Evolutionary conservation across 202 grass and related monocot genomes (phyloP).

Genomic region (Musa balbisiana): DNA sequence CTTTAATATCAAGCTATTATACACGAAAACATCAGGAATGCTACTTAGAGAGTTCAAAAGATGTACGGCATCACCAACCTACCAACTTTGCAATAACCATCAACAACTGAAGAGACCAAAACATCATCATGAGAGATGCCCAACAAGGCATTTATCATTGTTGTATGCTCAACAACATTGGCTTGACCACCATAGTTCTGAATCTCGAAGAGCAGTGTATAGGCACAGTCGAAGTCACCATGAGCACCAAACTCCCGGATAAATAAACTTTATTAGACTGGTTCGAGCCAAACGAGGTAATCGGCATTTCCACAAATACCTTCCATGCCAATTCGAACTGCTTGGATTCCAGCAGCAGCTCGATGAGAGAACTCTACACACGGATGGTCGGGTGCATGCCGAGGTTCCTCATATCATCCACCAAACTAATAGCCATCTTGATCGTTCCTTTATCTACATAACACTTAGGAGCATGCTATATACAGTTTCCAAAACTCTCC

Average conservation of each 20-base stretch:
- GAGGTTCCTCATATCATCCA: slow-evolving; percentile 7
- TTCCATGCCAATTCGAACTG: slow-evolving; percentile 9
- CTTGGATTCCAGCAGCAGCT: not conserved
- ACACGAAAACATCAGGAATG: slow-evolving; percentile 17
- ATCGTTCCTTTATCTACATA: slow-evolving; percentile 1
- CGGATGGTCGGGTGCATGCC: not conserved
- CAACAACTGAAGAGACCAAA: slow-evolving; percentile 7
- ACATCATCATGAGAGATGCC: slow-evolving; percentile 14
- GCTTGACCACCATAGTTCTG: not conserved
- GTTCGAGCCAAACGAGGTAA: not conserved
- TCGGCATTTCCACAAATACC: slow-evolving; percentile 12
- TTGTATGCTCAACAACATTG: slow-evolving; percentile 12
- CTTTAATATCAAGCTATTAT: slow-evolving; percentile 25
- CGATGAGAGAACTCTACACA: slow-evolving; percentile 13
- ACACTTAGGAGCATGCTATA: slow-evolving; percentile 26
- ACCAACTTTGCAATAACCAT: slow-evolving; percentile 26
- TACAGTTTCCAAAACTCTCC: slow-evolving; percentile 8
- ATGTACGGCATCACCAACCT: not conserved
- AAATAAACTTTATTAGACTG: not conserved
- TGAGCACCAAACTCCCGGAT: not conserved
- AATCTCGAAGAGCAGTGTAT: slow-evolving; percentile 12
- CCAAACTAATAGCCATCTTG: not conserved
- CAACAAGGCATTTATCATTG: slow-evolving; percentile 8
- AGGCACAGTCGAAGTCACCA: slow-evolving; percentile 1
- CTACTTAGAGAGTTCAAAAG: slow-evolving; percentile 13